Percentiles rank a stretch among this genome's conserved stretches.
Evolutionary conservation across 208 protist genomes (phyloP).

Genomic region (Acanthamoeba royreba): DNA sequence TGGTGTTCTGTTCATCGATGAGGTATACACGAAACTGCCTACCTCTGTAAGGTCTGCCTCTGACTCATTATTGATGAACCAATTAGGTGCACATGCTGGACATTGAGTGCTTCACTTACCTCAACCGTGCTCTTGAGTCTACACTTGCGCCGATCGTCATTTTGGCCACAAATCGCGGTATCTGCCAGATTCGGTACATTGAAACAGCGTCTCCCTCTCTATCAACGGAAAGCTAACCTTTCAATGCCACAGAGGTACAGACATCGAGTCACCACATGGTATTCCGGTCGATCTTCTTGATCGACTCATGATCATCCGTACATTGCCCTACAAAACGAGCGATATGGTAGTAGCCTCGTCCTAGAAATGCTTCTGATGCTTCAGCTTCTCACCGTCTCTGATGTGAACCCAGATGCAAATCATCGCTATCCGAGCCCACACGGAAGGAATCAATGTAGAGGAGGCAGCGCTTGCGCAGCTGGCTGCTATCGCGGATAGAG

Average conservation of each 20-base stretch:
- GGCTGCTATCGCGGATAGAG: constrained; percentile 88
- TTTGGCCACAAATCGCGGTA: constrained; percentile 99
- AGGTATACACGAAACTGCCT: too few species aligned
- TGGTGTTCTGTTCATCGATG: constrained; percentile 99
- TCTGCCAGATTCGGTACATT: constrained; percentile 80
- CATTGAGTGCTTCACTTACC: constrained; percentile 99
- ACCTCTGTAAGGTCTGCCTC: too few species aligned
- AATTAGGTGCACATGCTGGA: constrained; percentile 99
- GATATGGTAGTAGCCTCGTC: constrained; percentile 77
- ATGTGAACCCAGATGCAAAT: constrained; percentile 88
- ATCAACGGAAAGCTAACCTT: too few species aligned
- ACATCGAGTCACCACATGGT: constrained; percentile 97
- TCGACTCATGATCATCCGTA: constrained; percentile 98
- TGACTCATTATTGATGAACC: too few species aligned
- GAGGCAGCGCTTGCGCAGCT: constrained; percentile 89
- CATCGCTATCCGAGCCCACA: constrained; percentile 91
- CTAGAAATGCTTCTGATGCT: neutral
- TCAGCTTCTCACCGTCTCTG: too few species aligned
- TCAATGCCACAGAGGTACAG: constrained; percentile 92
- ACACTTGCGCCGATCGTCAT: constrained; percentile 99
- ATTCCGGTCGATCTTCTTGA: constrained; percentile 99
- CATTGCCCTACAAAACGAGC: constrained; percentile 92
- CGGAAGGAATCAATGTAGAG: constrained; percentile 93
- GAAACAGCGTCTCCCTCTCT: too few species aligned
- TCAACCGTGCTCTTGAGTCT: constrained; percentile 99